phyloP scores from a whole-genome alignment of 768 basidiomycete species.

The Rhizopogon vesiculosus region DNA sequence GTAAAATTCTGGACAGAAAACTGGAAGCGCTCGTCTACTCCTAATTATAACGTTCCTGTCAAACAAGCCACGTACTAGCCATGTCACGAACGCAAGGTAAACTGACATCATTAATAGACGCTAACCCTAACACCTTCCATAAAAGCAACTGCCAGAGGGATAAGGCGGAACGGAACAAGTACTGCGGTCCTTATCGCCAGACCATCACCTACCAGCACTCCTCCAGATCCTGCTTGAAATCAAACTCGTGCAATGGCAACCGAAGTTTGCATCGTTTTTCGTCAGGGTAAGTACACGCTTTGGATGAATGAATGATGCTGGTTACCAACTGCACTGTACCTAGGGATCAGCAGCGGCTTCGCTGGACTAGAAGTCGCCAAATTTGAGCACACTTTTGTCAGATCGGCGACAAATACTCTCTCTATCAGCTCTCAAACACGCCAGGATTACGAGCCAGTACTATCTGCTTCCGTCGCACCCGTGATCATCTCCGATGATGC shows the following conservation, averaged over 20 bases:
- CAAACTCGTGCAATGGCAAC: constrained; percentile 12
- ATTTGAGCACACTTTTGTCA: neutral
- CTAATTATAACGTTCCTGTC: no score
- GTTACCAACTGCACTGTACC: neutral
- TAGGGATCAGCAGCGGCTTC: neutral
- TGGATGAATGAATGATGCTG: neutral
- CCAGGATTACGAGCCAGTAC: neutral
- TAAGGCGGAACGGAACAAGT: no score
- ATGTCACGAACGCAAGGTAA: no score
- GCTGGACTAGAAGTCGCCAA: neutral
- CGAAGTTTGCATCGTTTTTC: constrained; percentile 10
- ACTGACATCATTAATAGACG: no score
- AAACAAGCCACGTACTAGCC: no score
- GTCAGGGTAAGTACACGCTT: neutral
- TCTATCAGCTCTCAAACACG: neutral
- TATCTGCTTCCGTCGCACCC: neutral
- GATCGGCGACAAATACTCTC: neutral
- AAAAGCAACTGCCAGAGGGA: no score
- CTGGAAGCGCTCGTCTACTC: no score
- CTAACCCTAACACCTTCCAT: no score
- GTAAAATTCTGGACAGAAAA: no score
- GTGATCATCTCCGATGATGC: neutral
- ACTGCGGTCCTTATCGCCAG: no score
- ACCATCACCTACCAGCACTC: no score
- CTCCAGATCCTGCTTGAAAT: neutral